A percentile compares a stretch with the other conserved stretches of the same genome.
phyloP scores from a whole-genome alignment of 257 asterid species.

The Solanum virginianum region DNA sequence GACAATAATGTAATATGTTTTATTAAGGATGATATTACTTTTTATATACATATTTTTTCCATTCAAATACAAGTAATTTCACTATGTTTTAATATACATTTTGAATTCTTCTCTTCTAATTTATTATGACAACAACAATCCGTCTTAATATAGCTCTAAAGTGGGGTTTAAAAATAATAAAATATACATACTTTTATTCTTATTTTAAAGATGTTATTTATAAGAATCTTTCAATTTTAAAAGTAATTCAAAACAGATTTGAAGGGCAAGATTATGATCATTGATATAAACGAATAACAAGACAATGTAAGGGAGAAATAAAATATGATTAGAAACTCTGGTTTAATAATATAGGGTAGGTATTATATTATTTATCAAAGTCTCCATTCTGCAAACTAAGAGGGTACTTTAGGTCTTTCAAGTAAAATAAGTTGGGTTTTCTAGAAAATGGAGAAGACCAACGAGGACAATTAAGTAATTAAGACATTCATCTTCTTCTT shows the following conservation, averaged over 20 bases:
- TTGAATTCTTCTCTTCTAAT: background rate
- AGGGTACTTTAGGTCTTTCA: background rate
- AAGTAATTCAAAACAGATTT: too few species aligned
- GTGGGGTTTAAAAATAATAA: too few species aligned
- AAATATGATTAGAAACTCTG: background rate
- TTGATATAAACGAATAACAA: background rate
- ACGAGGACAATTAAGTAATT: constrained; percentile 24
- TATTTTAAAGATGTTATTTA: too few species aligned
- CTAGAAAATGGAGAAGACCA: background rate
- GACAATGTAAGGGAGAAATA: background rate
- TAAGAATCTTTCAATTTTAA: too few species aligned
- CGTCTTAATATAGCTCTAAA: too few species aligned
- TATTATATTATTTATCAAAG: background rate
- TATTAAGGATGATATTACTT: too few species aligned
- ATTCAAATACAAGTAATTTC: too few species aligned
- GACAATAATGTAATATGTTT: too few species aligned
- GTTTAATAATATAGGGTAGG: background rate
- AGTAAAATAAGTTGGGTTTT: background rate
- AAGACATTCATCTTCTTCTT: constrained; percentile 7
- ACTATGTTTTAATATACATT: too few species aligned
- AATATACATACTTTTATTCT: background rate
- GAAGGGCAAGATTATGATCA: background rate
- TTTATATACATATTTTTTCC: too few species aligned
- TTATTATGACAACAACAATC: background rate
- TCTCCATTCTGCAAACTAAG: background rate